Conservation (phyloP, 768 basidiomycete species). For the Strobilomyces dryophilus region DNA sequence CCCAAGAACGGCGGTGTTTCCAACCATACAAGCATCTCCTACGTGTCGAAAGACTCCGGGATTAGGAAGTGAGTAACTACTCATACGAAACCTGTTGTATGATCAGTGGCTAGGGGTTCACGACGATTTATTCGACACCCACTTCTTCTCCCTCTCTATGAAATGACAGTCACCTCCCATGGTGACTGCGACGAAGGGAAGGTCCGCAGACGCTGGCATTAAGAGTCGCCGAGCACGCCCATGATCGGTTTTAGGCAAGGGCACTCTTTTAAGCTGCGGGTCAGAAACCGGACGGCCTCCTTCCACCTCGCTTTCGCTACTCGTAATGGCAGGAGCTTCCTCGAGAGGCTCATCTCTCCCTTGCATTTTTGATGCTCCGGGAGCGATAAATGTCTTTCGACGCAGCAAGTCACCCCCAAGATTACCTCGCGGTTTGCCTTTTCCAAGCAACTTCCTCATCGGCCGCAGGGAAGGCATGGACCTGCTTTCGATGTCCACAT, state of each 20-base stretch:
- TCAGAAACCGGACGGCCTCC: slow-evolving; percentile 11
- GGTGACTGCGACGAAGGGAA: slow-evolving; percentile 41
- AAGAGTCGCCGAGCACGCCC: slow-evolving; percentile 33
- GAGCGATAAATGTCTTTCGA: slow-evolving; percentile 1
- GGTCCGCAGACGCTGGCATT: slow-evolving; percentile 20
- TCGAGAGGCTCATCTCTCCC: slow-evolving; percentile 3
- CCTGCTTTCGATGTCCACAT: background rate
- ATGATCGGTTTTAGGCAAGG: slow-evolving; percentile 30
- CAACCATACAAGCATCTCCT: slow-evolving; percentile 43
- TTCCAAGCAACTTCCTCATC: slow-evolving; percentile 10
- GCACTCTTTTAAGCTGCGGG: slow-evolving; percentile 26
- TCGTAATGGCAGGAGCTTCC: slow-evolving; percentile 12
- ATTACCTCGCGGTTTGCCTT: slow-evolving; percentile 6
- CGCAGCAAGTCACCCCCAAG: slow-evolving; percentile 1
- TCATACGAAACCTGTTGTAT: slow-evolving; percentile 32
- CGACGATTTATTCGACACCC: slow-evolving; percentile 8
- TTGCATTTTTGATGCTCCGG: slow-evolving; percentile 5
- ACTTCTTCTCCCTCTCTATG: slow-evolving; percentile 33
- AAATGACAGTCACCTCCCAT: slow-evolving; percentile 47
- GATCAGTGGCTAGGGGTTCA: slow-evolving; percentile 12
- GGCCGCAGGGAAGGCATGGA: slow-evolving; percentile 10
- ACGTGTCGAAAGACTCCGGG: slow-evolving; percentile 37
- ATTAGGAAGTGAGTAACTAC: slow-evolving; percentile 37
- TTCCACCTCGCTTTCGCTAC: slow-evolving; percentile 14
- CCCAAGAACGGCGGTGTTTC: slow-evolving; percentile 40